These are phyloP conservation scores for Microascus cirrosus DNA, from an alignment of 2,329 filamentous ascomycete species.

Conservation along the genomic window DNA sequence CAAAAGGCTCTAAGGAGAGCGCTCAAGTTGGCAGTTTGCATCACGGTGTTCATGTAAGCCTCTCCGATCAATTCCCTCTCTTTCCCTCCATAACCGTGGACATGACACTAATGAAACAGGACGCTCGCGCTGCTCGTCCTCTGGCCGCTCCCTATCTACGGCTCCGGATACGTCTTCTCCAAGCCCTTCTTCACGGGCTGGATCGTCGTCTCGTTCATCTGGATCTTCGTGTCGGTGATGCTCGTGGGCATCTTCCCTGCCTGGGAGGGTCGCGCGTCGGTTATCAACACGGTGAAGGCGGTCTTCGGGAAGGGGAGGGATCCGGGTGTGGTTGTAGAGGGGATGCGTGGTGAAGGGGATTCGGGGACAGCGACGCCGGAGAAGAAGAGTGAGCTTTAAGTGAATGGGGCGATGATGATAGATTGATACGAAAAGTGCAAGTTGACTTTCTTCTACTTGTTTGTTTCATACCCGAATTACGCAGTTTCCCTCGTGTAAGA, in stretches of 20 bases:
- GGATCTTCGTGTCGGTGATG: slow-evolving; percentile 63
- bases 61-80: slow-evolving; percentile 23
- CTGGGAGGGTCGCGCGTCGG: slow-evolving; percentile 64
- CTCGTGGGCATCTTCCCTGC: slow-evolving; percentile 74
- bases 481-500: too few relatives aligned
- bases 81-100: too few relatives aligned
- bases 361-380: neutral
- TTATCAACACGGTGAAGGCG: slow-evolving; percentile 32
- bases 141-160: slow-evolving; percentile 92
- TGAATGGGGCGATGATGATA: neutral
- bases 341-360: neutral
- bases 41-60: slow-evolving; percentile 35
- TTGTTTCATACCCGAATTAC: too few relatives aligned
- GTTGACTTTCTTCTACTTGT: too few relatives aligned
- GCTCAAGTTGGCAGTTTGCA: slow-evolving; percentile 30
- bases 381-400: neutral
- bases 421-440: neutral
- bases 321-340: neutral
- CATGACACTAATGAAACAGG: slow-evolving; percentile 8
- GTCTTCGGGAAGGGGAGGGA: neutral
- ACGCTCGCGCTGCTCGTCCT: slow-evolving; percentile 65
- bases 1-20: slow-evolving; percentile 40
- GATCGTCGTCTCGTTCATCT: slow-evolving; percentile 66
- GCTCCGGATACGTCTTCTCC: slow-evolving; percentile 67
- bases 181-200: slow-evolving; percentile 76